Percentiles rank a stretch among this genome's conserved stretches.
phyloP scores from a whole-genome alignment of 768 basidiomycete genomes.

The Lactarius pseudohatsudake region DNA sequence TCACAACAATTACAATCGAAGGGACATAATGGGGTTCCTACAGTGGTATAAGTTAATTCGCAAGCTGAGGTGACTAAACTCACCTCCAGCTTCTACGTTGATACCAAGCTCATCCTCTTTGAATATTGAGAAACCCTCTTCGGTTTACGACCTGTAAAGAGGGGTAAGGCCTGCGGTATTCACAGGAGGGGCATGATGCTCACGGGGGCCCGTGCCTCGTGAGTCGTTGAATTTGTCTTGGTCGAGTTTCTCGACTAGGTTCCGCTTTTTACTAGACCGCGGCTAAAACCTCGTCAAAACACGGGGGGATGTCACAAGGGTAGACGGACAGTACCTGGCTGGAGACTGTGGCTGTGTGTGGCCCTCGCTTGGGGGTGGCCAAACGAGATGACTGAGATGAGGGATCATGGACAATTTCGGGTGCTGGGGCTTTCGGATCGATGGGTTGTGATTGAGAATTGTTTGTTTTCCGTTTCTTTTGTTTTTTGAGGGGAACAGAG shows the following conservation, averaged over 20 bases:
- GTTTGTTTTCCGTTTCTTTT: conserved; percentile 52
- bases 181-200: conserved; percentile 34
- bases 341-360: too few species aligned
- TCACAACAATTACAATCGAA: conserved; percentile 89
- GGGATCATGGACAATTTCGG: conserved; percentile 69
- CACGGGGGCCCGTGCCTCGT: conserved; percentile 68
- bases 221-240: conserved; percentile 68
- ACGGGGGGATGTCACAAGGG: too few species aligned
- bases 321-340: too few species aligned
- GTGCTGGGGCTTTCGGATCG: conserved; percentile 33
- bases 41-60: conserved; percentile 27
- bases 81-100: conserved; percentile 67
- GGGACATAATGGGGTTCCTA: conserved; percentile 82
- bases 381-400: conserved; percentile 40
- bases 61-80: conserved; percentile 32
- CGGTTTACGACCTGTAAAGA: conserved; percentile 63
- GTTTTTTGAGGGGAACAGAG: conserved; percentile 33
- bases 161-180: conserved; percentile 14
- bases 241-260: conserved; percentile 34
- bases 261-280: conserved; percentile 29
- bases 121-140: conserved; percentile 77
- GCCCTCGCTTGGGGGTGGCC: conserved; percentile 36
- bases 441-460: conserved; percentile 32
- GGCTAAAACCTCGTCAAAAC: too few species aligned
- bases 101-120: conserved; percentile 84